phyloP scores from a whole-genome alignment of 768 basidiomycete genomes.

The Boletus speciosus region DNA sequence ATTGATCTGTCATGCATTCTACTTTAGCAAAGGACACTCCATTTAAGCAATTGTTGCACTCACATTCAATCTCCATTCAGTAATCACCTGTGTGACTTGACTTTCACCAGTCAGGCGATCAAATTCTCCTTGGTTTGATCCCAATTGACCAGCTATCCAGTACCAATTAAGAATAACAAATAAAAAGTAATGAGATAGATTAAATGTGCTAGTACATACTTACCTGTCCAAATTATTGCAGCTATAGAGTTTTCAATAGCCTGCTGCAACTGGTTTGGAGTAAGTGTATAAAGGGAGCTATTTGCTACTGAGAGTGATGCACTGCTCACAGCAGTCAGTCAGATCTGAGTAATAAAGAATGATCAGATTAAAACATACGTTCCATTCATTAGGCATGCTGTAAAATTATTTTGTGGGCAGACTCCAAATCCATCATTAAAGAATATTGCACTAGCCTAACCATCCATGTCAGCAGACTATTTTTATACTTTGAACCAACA shows the following conservation, averaged over 20 bases:
- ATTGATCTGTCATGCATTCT: constrained; percentile 6
- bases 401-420: too few relatives aligned
- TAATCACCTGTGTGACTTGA: constrained; percentile 6
- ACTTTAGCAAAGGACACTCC: not conserved
- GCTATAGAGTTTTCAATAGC: not conserved
- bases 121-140: constrained; percentile 6
- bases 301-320: too few relatives aligned
- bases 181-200: not conserved
- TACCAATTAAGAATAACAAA: not conserved
- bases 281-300: too few relatives aligned
- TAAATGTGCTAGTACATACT: not conserved
- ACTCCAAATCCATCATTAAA: too few relatives aligned
- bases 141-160: constrained; percentile 8
- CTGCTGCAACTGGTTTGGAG: too few relatives aligned
- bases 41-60: not conserved
- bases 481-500: too few relatives aligned
- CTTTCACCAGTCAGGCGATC: not conserved
- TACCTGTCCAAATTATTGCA: constrained; percentile 11
- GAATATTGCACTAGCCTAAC: too few relatives aligned
- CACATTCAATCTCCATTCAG: constrained; percentile 14
- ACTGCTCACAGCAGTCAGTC: too few relatives aligned
- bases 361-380: too few relatives aligned
- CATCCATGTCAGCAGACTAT: too few relatives aligned
- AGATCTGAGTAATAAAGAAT: too few relatives aligned
- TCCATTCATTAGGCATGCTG: too few relatives aligned